Evolutionary conservation across 352 stramenopile species (phyloP), one percentile per base, ranked within the genome.

Genomic region (Pythium myriotylum): DNA sequence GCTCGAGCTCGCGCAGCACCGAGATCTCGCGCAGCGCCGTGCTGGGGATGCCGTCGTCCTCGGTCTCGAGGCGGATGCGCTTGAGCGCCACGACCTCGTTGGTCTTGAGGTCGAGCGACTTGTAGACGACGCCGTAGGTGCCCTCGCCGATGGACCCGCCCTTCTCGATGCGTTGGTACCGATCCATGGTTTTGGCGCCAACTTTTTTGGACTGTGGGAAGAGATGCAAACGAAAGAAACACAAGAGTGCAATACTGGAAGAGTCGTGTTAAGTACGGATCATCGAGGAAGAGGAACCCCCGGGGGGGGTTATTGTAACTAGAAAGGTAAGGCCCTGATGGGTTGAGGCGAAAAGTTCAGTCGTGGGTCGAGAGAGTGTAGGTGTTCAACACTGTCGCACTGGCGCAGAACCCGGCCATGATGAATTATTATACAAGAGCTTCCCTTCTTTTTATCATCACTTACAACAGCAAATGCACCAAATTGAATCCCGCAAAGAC

Each of bases 11-110:
- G 27, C 95, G 85, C 39, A 99, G 79, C 39, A 99, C 81, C 26
- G 91, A 98, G 61, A 99, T 99, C 83, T 99, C 98, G 40, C 98
- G 89, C 50, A 99, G 74, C 14, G 97, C 97, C 13, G 97, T 99
- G 62, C 89, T 98, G 29, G 97, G 97, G 76, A 99, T 99, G 43
- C 97, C 97, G 69, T 99, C 97, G 76, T 99, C 97, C 84, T 99
- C 97, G 12, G 98, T 97, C 77, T 99, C 97, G 24, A 99, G 86
- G 22, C 96, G 91, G 68, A 99, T 99, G 52, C 88, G 90, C 88
- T 98, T 98, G 57, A 98, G 87, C 49, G 95, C 95, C 39, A 98
- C 91, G 39, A 98, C 88, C 50, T 97, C 70, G 43, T 91, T 85
- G 7, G 86, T 98, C 62, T 95, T 81, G 27, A 92, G 81, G 71